A percentile compares a stretch with the other conserved stretches of the same genome.
These are phyloP conservation scores for Fraxinus albicans DNA, from an alignment of 305 asterid species.

Conservation along the genomic window DNA sequence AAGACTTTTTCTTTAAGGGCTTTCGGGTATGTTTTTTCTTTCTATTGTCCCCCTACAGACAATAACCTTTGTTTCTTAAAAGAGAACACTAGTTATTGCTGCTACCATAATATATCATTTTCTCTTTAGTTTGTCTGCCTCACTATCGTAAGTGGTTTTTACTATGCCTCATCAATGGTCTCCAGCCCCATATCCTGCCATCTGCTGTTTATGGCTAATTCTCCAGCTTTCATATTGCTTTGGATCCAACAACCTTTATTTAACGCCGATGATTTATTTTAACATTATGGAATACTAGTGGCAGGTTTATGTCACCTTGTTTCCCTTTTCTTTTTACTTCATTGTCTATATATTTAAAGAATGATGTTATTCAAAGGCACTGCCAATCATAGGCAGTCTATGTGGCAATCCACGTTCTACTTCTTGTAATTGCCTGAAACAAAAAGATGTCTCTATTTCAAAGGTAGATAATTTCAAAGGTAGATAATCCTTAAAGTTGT, in stretches of 20 bases:
- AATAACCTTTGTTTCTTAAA: neutral
- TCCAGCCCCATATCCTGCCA: neutral
- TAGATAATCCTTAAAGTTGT: neutral
- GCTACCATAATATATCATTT: neutral
- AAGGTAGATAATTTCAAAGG: neutral
- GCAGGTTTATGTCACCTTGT: neutral
- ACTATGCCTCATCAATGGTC: too few relatives aligned
- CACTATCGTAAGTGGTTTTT: neutral
- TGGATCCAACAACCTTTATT: neutral
- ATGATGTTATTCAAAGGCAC: too few relatives aligned
- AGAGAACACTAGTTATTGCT: neutral
- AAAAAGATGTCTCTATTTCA: neutral
- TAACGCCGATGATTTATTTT: neutral
- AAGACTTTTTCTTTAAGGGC: neutral
- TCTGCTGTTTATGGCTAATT: neutral
- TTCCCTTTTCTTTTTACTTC: too few relatives aligned
- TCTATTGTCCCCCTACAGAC: neutral
- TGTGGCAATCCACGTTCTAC: neutral
- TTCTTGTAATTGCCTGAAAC: neutral
- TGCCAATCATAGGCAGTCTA: too few relatives aligned
- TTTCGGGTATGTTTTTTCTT: neutral
- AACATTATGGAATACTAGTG: neutral
- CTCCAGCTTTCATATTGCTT: neutral
- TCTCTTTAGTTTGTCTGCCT: neutral
- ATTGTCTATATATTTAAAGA: neutral